These are phyloP conservation scores for Aspergillus sp. DNA, from an alignment of 2,329 filamentous ascomycete genomes.

Conservation along the genomic window DNA sequence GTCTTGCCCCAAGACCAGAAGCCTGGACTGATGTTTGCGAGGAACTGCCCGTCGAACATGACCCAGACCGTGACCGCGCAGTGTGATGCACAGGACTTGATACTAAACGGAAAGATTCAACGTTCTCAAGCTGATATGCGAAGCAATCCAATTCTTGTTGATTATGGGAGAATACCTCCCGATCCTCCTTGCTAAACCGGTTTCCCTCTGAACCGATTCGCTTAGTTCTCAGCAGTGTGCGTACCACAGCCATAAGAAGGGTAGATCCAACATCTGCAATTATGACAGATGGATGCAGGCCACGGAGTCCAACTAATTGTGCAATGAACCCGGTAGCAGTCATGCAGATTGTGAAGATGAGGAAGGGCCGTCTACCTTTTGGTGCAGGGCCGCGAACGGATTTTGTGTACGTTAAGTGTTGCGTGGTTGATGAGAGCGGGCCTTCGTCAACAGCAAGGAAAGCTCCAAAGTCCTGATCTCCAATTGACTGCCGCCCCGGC, in stretches of 20 bases:
- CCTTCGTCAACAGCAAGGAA: conserved; percentile 34
- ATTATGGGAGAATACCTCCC: conserved; percentile 21
- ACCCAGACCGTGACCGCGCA: conserved; percentile 7
- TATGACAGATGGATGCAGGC: conserved; percentile 38
- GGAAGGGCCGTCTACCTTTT: conserved; percentile 14
- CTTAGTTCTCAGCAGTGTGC: conserved; percentile 35
- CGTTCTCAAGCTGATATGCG: conserved; percentile 27
- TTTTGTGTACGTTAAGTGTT: conserved; percentile 27
- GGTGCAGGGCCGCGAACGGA: conserved; percentile 22
- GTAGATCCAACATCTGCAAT: conserved; percentile 37
- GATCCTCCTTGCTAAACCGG: conserved; percentile 19
- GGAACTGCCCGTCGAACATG: conserved; percentile 8
- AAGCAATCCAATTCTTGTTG: conserved; percentile 36
- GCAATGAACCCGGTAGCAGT: conserved; percentile 37
- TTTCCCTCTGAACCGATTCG: conserved; percentile 32
- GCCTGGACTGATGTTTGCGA: not conserved
- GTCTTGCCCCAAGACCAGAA: not conserved
- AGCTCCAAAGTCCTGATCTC: conserved; percentile 40
- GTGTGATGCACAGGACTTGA: not conserved
- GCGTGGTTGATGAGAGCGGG: conserved; percentile 10
- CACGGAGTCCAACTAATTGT: conserved; percentile 42
- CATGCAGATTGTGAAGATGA: conserved; percentile 23
- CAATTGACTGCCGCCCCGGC: conserved; percentile 37
- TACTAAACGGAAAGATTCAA: conserved; percentile 24
- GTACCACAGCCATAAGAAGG: conserved; percentile 38